A percentile compares a stretch with the other conserved stretches of the same genome.
Evolutionary conservation across 2,329 filamentous ascomycete genomes (phyloP).

Genomic region (Botryosphaeria dothidea): DNA sequence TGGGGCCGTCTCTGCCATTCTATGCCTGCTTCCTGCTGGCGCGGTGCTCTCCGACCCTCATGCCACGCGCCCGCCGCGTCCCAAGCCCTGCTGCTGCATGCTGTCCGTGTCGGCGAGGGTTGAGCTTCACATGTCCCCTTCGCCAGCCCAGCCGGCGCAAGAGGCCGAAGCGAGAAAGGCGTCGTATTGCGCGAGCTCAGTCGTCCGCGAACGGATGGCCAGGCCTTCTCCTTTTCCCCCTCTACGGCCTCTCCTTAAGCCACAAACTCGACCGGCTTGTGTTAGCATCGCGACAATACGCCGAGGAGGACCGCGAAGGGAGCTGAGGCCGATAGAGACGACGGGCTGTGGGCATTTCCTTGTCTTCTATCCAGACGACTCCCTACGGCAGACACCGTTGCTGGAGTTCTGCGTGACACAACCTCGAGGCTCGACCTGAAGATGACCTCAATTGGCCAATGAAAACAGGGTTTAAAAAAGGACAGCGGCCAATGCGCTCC

Average conservation of each 20-base stretch:
- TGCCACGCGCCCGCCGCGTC: neutral
- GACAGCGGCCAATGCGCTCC: neutral
- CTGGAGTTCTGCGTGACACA: no score
- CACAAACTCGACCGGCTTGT: slow-evolving; percentile 3
- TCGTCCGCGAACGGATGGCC: neutral
- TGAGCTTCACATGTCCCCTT: slow-evolving; percentile 1
- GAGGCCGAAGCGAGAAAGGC: neutral
- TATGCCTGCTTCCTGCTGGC: neutral
- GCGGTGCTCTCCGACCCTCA: neutral
- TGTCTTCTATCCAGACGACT: no score
- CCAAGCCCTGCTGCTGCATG: neutral
- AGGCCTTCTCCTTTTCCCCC: neutral
- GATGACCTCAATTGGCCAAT: slow-evolving; percentile 13
- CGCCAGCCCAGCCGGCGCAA: neutral
- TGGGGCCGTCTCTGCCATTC: slow-evolving; percentile 12
- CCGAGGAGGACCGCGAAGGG: no score
- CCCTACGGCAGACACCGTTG: no score
- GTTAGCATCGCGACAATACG: no score
- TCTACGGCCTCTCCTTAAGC: neutral
- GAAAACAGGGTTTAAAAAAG: neutral
- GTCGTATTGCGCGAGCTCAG: neutral
- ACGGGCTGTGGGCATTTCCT: no score
- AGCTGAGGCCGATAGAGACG: no score
- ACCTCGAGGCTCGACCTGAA: no score
- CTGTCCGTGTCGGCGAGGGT: no score